Percentiles rank a stretch among this genome's conserved stretches.
Conservation (phyloP, 2,329 filamentous ascomycete species). For the Penicillium hesseltinei region DNA sequence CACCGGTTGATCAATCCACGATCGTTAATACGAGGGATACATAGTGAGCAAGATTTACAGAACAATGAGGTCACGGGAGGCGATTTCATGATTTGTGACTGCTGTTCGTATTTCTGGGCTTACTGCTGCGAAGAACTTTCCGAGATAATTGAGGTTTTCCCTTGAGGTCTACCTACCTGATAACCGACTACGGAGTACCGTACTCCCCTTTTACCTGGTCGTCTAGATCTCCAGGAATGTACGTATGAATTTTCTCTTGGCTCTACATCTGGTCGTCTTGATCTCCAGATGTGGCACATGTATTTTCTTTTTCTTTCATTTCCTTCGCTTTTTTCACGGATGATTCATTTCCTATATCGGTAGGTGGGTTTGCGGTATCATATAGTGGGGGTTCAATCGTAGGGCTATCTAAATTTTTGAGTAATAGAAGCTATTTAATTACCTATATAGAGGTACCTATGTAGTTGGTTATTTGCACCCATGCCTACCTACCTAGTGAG, state of each 20-base stretch:
- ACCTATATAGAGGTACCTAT: too few relatives aligned
- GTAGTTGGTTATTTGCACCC: background rate
- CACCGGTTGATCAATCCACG: fast-evolving
- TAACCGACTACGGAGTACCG: background rate
- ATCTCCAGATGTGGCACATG: background rate
- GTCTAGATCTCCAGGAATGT: background rate
- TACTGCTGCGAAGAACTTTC: background rate
- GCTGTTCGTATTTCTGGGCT: background rate
- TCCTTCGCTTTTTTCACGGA: background rate
- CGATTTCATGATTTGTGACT: background rate
- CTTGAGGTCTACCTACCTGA: background rate
- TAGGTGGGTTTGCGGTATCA: background rate
- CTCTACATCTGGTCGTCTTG: background rate
- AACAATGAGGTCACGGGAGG: background rate
- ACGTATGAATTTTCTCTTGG: background rate
- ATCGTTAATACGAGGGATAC: background rate
- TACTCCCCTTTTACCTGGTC: background rate
- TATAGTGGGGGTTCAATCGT: background rate
- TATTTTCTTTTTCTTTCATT: background rate
- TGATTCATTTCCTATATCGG: background rate
- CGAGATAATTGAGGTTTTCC: background rate
- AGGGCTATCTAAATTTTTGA: background rate
- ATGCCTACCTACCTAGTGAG: too few relatives aligned
- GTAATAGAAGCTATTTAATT: background rate
- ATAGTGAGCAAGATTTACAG: too few relatives aligned